These are phyloP conservation scores for Rheum nobile DNA, from an alignment of 148 eudicot species.

Conservation along the genomic window DNA sequence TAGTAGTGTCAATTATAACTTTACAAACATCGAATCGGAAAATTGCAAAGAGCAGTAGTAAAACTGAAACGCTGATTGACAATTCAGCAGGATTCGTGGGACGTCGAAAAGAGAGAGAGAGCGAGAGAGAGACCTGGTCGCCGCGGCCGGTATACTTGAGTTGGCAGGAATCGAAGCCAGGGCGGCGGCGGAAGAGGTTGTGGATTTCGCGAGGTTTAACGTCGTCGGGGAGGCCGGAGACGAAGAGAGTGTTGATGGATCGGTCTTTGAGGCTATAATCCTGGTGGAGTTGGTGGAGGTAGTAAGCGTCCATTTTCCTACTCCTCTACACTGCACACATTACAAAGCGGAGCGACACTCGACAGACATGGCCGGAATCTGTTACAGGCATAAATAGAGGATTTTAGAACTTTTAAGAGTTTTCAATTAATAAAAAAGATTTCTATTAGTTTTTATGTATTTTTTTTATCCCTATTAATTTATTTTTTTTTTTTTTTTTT, in stretches of 20 bases:
- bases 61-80: not conserved
- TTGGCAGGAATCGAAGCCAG: slow-evolving; percentile 79
- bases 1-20: not conserved
- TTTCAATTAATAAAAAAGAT: too few species aligned
- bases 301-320: slow-evolving; percentile 32
- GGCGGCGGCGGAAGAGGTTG: slow-evolving; percentile 79
- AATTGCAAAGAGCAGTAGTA: not conserved
- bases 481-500: too few species aligned
- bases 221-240: slow-evolving; percentile 88
- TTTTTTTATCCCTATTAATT: too few species aligned
- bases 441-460: too few species aligned
- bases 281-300: slow-evolving; percentile 22
- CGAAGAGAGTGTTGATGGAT: slow-evolving; percentile 70
- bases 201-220: slow-evolving; percentile 83
- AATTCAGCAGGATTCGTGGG: not conserved
- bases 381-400: too few species aligned
- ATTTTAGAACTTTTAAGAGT: too few species aligned
- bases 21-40: not conserved
- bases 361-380: too few species aligned
- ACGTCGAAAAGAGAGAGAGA: not conserved
- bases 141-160: slow-evolving; percentile 89
- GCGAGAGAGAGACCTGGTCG: slow-evolving; percentile 35
- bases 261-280: slow-evolving; percentile 17
- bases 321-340: too few species aligned
- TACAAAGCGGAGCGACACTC: too few species aligned